phyloP scores from a whole-genome alignment of 2,329 filamentous ascomycete species.

The Stemphylium lycopersici region DNA sequence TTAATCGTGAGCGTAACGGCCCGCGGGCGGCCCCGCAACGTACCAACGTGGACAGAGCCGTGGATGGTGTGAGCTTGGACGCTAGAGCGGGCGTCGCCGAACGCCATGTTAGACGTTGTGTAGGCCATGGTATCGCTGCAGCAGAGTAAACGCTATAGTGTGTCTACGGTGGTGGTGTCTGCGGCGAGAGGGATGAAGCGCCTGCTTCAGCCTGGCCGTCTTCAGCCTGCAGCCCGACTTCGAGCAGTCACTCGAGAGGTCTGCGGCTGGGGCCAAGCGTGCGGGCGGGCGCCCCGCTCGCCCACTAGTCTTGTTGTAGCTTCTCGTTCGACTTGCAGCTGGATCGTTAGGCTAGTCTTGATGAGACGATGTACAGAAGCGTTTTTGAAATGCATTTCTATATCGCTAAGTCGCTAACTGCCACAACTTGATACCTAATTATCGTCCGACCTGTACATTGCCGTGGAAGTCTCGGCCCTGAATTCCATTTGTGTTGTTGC shows the following conservation, averaged over 20 bases:
- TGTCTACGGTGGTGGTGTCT: not conserved
- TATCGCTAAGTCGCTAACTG: not conserved
- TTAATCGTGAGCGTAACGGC: not conserved
- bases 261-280: too few relatives aligned
- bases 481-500: not conserved
- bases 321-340: not conserved
- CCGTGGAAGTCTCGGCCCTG: not conserved
- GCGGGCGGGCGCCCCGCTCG: not conserved
- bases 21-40: not conserved
- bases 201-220: not conserved
- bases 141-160: not conserved
- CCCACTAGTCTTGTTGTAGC: not conserved
- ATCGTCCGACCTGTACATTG: not conserved
- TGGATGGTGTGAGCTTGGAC: not conserved
- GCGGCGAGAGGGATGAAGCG: not conserved
- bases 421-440: not conserved
- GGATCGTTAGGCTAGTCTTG: not conserved
- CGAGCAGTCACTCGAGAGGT: too few relatives aligned
- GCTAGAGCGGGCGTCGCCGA: not conserved
- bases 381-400: not conserved
- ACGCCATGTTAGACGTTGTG: not conserved
- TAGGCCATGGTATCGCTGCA: not conserved
- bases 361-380: not conserved
- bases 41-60: constrained; percentile 1
- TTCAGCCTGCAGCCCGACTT: not conserved